Evolutionary conservation across 1,284 basidiomycete species (phyloP), one percentile per base, ranked within the genome.

Genomic region (Leccinum griseonigrum): DNA sequence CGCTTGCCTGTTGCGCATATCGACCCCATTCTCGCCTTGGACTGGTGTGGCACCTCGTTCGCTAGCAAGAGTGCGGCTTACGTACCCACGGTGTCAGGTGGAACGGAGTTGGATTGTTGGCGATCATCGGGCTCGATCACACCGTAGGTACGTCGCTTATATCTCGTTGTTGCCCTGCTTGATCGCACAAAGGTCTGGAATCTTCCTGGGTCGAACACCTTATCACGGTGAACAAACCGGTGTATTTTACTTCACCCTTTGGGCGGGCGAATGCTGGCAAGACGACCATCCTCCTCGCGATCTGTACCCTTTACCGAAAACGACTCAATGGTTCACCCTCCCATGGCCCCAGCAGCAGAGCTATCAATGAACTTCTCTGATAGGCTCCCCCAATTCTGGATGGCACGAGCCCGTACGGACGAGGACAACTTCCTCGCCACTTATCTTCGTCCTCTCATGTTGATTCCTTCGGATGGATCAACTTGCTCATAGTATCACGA

Each of bases 1-100:
- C 85, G 88, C 38, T 77, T 94, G 13, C 85, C 86, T 32, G 85
- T 93, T 5, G 93, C 93, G 0, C 94, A 95, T 75, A 83, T 85
- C 5, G 86, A 86, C 1, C 82, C 91, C 4, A 86, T 95, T 13
- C 84, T 92, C 38, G 80, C 90, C 16, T 77, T 95, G 28, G 91
- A 94, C 66, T 96, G 94, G 94, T 80, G 82, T 54, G 72, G 74
- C 46, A 77, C 76, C 43, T 71, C 69, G 3, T 56, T 63, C 46
- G 36, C 64, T 28, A 62, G 60, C 60, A 69, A 67, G 9, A 58
- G 64, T 29, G 32, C 54, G 3, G 72, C 73, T 6, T 64, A 51
- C 26, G 61, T 59, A 10, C 58, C 76, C 9, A 62, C 69, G 13
- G 22, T 26, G 22, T 26, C 64, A 64, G 22, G 54, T 56, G 56